phyloP scores from a whole-genome alignment of 2,329 filamentous ascomycete species.

The Cladobotryum protrusum region DNA sequence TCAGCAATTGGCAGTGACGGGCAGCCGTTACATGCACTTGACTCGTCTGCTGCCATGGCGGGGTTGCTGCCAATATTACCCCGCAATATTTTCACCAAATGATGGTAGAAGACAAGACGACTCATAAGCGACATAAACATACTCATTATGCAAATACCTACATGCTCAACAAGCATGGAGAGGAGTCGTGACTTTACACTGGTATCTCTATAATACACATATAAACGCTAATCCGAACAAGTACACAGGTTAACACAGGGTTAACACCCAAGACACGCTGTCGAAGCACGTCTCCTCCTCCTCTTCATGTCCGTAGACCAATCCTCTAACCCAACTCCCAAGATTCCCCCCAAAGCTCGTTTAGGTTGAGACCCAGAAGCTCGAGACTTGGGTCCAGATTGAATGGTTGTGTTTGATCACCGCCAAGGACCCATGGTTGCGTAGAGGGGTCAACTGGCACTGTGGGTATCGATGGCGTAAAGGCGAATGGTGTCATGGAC shows the following conservation, averaged over 20 bases:
- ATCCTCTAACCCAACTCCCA: conserved; percentile 34
- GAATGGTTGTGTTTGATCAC: conserved; percentile 31
- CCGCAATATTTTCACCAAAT: not conserved
- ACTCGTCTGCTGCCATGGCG: no score
- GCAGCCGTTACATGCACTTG: no score
- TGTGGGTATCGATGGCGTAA: conserved; percentile 30
- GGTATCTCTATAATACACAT: conserved; percentile 14
- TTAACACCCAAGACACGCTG: no score
- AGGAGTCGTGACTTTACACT: conserved; percentile 10
- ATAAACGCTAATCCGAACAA: conserved; percentile 6
- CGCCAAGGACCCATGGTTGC: conserved; percentile 29
- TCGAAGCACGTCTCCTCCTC: not conserved
- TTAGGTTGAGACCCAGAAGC: conserved; percentile 46
- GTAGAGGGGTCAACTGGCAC: conserved; percentile 29
- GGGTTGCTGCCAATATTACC: not conserved
- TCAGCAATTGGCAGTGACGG: no score
- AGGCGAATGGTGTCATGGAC: conserved; percentile 38
- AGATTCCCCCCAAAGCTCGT: conserved; percentile 50
- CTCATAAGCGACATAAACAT: not conserved
- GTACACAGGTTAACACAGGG: not conserved
- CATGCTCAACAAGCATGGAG: not conserved
- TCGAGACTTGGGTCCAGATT: conserved; percentile 51
- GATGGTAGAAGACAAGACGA: no score
- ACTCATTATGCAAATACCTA: no score
- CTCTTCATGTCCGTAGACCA: not conserved